Conservation (phyloP, 2,329 filamentous ascomycete genomes). For the Ascosphaera apis region DNA sequence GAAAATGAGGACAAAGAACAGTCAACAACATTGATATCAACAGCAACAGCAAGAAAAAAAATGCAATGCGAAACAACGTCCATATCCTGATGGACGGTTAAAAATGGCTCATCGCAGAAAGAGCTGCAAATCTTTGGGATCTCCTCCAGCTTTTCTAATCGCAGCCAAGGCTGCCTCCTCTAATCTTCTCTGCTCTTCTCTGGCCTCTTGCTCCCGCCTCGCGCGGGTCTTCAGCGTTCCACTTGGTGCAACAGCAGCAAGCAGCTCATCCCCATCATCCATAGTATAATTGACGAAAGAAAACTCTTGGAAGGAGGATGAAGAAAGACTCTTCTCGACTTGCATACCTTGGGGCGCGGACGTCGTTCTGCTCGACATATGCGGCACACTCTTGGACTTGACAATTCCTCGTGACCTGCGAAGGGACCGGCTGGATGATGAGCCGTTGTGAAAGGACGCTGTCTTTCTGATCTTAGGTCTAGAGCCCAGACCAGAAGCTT, state of each 20-base stretch:
- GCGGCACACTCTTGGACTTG: conserved; percentile 6
- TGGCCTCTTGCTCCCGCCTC: conserved; percentile 67
- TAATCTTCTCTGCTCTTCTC: conserved; percentile 40
- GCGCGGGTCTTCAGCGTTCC: conserved; percentile 88
- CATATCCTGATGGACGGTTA: not conserved
- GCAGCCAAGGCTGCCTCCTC: conserved; percentile 21
- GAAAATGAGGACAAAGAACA: too few relatives aligned
- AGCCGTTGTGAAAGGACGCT: conserved; percentile 1
- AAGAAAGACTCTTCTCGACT: conserved; percentile 10
- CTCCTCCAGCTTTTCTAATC: conserved; percentile 22
- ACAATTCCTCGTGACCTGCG: conserved; percentile 10
- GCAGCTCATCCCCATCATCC: conserved; percentile 50
- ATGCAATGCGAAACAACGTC: not conserved
- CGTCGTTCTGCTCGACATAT: conserved; percentile 10
- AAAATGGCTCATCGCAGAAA: conserved; percentile 14
- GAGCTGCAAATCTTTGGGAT: conserved; percentile 21
- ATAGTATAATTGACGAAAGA: conserved; percentile 84
- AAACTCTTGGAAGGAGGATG: conserved; percentile 25
- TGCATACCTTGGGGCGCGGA: conserved; percentile 9
- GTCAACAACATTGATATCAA: too few relatives aligned
- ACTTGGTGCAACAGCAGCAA: conserved; percentile 76
- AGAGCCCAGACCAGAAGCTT: conserved; percentile 4
- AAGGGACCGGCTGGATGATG: conserved; percentile 6
- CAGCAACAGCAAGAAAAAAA: not conserved
- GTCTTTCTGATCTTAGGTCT: not conserved